Base-by-base conservation (phyloP, 306 rosid species). In the Quercus parvula region DNA sequence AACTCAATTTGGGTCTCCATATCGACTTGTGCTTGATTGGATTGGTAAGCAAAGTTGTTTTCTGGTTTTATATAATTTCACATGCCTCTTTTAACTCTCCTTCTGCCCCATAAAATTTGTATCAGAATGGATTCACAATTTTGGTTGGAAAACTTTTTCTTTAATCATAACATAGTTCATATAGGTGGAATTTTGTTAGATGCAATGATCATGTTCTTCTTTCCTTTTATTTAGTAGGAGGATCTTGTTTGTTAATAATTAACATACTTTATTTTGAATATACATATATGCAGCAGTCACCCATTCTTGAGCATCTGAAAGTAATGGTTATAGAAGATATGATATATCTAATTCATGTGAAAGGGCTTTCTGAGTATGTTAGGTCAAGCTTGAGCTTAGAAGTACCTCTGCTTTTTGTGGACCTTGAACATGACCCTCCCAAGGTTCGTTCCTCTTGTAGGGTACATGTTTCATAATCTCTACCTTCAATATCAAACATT, bases 291-390 rank as follows among this genome's bases (percentile, higher is more conserved):
- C 90, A 92, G 88, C 88, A 87, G 30, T 81, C 87, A 0, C 83
- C 79, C 41, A 62, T 82, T 79, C 90, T 90, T 79, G 79, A 89
- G 86, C 81, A 85, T 76, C 61, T 94, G n/a, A 89, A 84, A 77
- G 79, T 92, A 49, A 89, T 94, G 96, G 79, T 92, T 79, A 90
- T 94, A 75, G 96, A 89, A 58, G 96, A 92, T n/a, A 94, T 94
- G 98, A 88, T 94, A 64, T 94, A 94, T 89, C 77, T 94, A 76
- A 72, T 90, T 41, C 94, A 94, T 69, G 28, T 82, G 1, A 82
- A 75, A 41, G 96, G 83, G 70, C 79, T 94, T 14, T 83, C 86
- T 35, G 83, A 86, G 27, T 80, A 84, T 81, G 84, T 85, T 57
- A 73, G 73, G 20, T 89, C 89, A 54, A 85, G 83, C 79, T 80